These are phyloP conservation scores for Ceratocystiopsis brevicomis DNA, from an alignment of 2,329 filamentous ascomycete genomes.

Conservation along the genomic window DNA sequence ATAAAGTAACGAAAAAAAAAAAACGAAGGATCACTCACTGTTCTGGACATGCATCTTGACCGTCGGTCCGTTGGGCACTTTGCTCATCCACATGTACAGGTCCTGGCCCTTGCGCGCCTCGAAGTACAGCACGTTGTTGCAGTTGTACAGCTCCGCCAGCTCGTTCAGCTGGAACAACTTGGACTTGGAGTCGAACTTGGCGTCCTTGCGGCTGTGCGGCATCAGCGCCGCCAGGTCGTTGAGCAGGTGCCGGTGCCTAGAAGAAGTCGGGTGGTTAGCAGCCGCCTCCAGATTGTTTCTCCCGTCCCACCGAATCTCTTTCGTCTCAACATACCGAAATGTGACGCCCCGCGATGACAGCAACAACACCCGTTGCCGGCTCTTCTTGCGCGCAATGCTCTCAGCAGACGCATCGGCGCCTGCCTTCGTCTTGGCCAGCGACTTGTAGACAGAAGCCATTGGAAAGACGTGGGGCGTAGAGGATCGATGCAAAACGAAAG, in stretches of 20 bases:
- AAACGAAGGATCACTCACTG: constrained; percentile 26
- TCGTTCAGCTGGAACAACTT: constrained; percentile 71
- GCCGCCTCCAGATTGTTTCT: not conserved
- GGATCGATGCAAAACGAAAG: too few species aligned
- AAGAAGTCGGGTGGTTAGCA: not conserved
- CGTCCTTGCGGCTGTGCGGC: constrained; percentile 83
- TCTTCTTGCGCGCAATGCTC: constrained; percentile 26
- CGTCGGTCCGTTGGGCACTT: constrained; percentile 62
- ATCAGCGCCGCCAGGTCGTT: constrained; percentile 77
- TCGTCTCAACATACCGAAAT: constrained; percentile 38
- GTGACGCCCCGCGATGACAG: constrained; percentile 86
- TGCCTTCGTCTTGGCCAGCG: constrained; percentile 39
- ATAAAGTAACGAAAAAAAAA: not conserved
- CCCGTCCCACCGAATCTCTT: not conserved
- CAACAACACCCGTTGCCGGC: constrained; percentile 66
- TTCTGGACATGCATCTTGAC: constrained; percentile 56
- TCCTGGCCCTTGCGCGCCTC: constrained; percentile 90
- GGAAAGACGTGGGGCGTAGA: too few species aligned
- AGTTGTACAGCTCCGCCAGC: constrained; percentile 55
- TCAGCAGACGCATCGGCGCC: constrained; percentile 27
- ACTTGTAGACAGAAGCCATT: constrained; percentile 62
- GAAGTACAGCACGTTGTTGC: constrained; percentile 83
- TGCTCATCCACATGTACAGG: constrained; percentile 83
- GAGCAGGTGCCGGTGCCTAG: constrained; percentile 78
- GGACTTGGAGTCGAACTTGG: constrained; percentile 91